These are phyloP conservation scores for Westerdykella ornata DNA, from an alignment of 2,329 filamentous ascomycete species.

Conservation along the genomic window DNA sequence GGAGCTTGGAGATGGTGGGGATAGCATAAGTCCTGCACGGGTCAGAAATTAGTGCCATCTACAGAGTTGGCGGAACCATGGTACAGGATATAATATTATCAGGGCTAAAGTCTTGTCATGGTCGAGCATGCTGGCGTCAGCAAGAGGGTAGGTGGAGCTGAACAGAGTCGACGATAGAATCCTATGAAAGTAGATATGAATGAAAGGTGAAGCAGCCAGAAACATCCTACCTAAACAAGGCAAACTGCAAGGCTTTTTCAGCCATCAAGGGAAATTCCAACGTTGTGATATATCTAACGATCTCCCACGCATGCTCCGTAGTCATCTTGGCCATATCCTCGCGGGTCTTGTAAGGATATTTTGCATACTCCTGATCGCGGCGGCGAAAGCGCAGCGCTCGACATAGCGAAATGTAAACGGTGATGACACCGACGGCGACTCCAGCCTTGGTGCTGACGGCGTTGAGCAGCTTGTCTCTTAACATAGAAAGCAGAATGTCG, in stretches of 20 bases:
- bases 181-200: no score
- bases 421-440: slow-evolving; percentile 1
- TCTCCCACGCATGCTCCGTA: slow-evolving; percentile 47
- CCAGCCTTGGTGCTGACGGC: no score
- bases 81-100: no score
- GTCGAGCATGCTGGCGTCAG: no score
- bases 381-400: slow-evolving; percentile 35
- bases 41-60: background rate
- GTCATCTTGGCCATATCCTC: slow-evolving; percentile 49
- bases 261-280: slow-evolving; percentile 53
- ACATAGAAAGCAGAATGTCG: no score
- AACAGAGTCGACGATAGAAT: no score
- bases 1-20: slow-evolving; percentile 31
- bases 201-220: no score
- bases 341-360: slow-evolving; percentile 42
- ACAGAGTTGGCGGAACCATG: no score
- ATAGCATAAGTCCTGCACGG: slow-evolving; percentile 32
- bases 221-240: slow-evolving; percentile 46
- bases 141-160: no score
- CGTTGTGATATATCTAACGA: slow-evolving; percentile 42
- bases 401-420: slow-evolving; percentile 31
- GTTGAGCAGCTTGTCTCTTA: no score
- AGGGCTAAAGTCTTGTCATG: no score
- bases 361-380: slow-evolving; percentile 35
- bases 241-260: slow-evolving; percentile 50